phyloP scores from a whole-genome alignment of 192 early-diverging fungal genomes.

The Gonapodya prolifera region DNA sequence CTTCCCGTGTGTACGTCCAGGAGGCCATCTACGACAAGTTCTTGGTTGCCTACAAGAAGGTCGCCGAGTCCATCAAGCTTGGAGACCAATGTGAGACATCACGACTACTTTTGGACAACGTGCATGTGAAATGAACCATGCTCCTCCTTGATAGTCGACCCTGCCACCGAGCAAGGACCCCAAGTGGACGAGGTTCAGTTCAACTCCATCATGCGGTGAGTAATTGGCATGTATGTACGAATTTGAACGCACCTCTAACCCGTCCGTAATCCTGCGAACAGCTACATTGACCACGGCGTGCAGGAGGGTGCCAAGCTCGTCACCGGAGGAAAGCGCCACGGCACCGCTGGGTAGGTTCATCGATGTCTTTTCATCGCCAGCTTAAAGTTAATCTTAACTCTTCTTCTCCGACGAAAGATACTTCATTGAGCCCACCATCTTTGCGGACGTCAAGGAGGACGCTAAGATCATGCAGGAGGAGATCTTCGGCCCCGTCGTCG shows the following conservation, averaged over 20 bases:
- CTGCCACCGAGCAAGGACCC: neutral
- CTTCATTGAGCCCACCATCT: conserved; percentile 1
- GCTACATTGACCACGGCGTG: neutral
- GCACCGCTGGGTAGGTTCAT: too few relatives aligned
- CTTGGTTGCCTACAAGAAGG: neutral
- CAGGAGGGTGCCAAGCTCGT: neutral
- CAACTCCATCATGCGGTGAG: neutral
- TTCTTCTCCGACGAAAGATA: too few relatives aligned
- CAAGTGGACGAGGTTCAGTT: neutral
- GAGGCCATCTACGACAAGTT: neutral
- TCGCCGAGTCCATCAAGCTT: neutral
- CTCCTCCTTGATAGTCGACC: neutral
- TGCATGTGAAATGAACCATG: neutral
- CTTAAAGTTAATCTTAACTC: too few relatives aligned
- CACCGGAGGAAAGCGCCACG: conserved; percentile 12
- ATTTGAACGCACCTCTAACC: too few relatives aligned
- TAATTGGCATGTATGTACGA: too few relatives aligned
- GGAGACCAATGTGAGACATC: neutral
- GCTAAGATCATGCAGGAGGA: neutral
- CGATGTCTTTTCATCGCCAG: too few relatives aligned
- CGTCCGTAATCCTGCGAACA: neutral
- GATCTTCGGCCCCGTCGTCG: neutral
- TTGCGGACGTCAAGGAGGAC: neutral
- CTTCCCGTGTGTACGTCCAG: neutral
- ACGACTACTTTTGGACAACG: neutral